Conservation (phyloP, 768 basidiomycete species). For the Rhodosporidiobolus odoratus region DNA sequence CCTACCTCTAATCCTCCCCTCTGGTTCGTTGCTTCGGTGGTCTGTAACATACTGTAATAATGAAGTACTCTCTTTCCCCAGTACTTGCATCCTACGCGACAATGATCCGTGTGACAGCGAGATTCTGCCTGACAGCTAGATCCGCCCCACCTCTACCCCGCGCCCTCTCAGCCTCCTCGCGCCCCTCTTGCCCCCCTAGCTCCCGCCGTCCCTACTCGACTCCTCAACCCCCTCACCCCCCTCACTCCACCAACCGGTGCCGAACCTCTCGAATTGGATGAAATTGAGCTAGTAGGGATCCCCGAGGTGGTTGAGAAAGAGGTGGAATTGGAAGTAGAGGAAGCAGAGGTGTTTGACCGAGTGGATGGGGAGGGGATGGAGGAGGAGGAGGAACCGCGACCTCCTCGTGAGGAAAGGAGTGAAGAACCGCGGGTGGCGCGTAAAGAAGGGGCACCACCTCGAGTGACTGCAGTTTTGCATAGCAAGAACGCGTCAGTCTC, state of each 20-base stretch:
- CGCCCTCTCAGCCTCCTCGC: background rate
- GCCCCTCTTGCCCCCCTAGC: conserved; percentile 11
- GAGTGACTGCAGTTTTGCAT: background rate
- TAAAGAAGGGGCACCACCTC: background rate
- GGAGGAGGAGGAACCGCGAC: background rate
- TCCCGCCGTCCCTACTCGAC: conserved; percentile 7
- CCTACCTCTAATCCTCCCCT: too few relatives aligned
- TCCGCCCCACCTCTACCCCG: background rate
- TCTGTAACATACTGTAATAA: too few relatives aligned
- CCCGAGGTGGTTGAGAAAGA: conserved; percentile 10
- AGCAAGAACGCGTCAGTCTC: background rate
- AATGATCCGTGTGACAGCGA: too few relatives aligned
- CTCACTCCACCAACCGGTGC: conserved; percentile 29
- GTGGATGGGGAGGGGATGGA: too few relatives aligned
- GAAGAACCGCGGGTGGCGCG: background rate
- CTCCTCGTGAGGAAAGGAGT: background rate
- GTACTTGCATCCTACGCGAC: too few relatives aligned
- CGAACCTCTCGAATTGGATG: background rate
- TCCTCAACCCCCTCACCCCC: conserved; percentile 29
- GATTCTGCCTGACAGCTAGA: background rate
- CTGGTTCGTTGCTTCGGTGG: too few relatives aligned
- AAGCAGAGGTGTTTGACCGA: background rate
- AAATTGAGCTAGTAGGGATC: conserved; percentile 1
- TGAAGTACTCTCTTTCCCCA: too few relatives aligned
- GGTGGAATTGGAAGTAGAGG: background rate